Evolutionary conservation across 202 grass and related monocot genomes (phyloP).

Genomic region (Setaria italica): DNA sequence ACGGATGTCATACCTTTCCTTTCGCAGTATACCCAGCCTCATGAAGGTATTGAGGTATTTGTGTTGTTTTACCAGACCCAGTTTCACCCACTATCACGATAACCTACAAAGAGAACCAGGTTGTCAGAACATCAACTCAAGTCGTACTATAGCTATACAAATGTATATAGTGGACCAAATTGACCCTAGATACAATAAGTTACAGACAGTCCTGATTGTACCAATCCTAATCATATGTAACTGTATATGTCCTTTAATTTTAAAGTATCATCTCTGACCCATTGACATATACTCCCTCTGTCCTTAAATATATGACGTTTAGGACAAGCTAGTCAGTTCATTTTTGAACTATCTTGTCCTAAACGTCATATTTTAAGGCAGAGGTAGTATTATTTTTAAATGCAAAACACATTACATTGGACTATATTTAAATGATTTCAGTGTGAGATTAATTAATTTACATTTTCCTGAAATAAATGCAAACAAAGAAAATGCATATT

Average conservation of each 20-base stretch:
- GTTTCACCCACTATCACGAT: slow-evolving; percentile 98
- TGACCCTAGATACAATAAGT: not conserved
- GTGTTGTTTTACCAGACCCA: slow-evolving; percentile 94
- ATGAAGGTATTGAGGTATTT: slow-evolving; percentile 97
- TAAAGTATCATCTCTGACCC: not conserved
- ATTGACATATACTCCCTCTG: not conserved
- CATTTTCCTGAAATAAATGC: not conserved
- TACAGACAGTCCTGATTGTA: not conserved
- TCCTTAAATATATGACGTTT: no score
- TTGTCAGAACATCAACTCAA: not conserved
- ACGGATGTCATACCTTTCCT: slow-evolving; percentile 61
- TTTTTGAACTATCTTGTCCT: no score
- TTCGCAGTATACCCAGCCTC: slow-evolving; percentile 89
- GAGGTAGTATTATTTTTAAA: not conserved
- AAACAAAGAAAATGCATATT: not conserved
- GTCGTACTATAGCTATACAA: not conserved
- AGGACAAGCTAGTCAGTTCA: no score
- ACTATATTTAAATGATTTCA: not conserved
- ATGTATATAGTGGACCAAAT: not conserved
- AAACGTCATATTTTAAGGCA: no score
- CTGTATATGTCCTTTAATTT: not conserved
- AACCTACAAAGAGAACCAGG: slow-evolving; percentile 56
- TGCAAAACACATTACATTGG: not conserved
- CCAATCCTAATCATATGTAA: not conserved
- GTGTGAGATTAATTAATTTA: not conserved